phyloP scores from a whole-genome alignment of 2,329 filamentous ascomycete species.

The Alternaria arbusti region DNA sequence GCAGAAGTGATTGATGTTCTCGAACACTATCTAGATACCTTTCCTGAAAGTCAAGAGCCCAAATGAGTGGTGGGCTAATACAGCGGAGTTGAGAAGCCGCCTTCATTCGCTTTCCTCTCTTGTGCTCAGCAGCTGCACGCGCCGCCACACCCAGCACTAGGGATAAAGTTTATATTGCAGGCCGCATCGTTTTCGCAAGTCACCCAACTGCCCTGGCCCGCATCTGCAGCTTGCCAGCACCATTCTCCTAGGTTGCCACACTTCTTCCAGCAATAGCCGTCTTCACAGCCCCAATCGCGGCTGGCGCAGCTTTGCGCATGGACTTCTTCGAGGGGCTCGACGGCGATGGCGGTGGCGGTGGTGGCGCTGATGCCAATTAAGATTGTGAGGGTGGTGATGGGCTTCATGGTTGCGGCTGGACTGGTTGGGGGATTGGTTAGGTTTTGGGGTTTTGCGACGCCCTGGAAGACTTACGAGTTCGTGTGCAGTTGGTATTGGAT shows the following conservation, averaged over 20 bases:
- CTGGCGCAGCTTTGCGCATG: neutral
- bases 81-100: neutral
- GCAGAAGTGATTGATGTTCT: conserved; percentile 31
- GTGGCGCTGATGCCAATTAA: neutral
- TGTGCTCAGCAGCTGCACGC: neutral
- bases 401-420: neutral
- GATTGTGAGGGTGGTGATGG: neutral
- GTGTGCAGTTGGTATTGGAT: neutral
- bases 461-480: no score
- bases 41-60: conserved; percentile 4
- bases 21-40: conserved; percentile 24
- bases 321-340: neutral
- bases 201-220: neutral
- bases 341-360: neutral
- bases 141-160: neutral
- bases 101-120: no score
- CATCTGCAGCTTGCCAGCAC: neutral
- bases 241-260: neutral
- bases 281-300: neutral
- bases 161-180: neutral
- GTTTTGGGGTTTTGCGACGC: neutral
- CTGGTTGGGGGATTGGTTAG: neutral
- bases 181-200: neutral
- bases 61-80: neutral
- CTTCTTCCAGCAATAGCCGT: neutral